Base-by-base conservation (phyloP, 805 yeast species). In the Starmerella kuoi region DNA sequence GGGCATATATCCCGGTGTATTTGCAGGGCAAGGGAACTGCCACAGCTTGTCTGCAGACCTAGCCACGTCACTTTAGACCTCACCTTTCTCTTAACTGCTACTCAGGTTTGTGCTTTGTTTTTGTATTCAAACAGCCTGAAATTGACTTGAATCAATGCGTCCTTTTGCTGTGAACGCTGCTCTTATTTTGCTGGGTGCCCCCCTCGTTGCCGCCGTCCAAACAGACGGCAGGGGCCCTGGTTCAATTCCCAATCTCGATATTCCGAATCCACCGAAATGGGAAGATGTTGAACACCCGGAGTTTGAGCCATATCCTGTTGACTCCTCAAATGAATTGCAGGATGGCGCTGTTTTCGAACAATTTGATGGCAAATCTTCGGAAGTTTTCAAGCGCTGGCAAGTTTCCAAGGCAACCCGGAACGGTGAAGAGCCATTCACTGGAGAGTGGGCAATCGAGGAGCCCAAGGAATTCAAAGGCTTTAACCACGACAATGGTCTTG, bases 361-460 rank as follows among this genome's bases (percentile, higher is more conserved):
- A 62, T 41, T 63, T 60, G 59, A 56, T 25, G 62, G 61, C 20
- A 59, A 65, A 51, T 60, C 57, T 14, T 55, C 57, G 17, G 50
- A 41, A 15, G 19, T 50, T 21, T 44, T 41, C 25, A 19, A 35
- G 27, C 57, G 66, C 41, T 79, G 87, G 87, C 65, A 63, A 45
- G 66, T 71, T n/a, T 37, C 47, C 17, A 30, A n/a, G 24, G 48
- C 45, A 6, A 25, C 14, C 22, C 45, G 42, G 32, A 37, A 40
- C 18, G 35, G 36, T 17, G 44, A 40, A 15, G 68, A 71, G 50
- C 56, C 76, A 2, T 84, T 80, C 56, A 68, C 59, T 25, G 95
- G 95, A 18, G 63, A 73, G 56, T 85, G 95, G 95, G 63, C 64
- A 6, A 66, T 86, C 32, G 85, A 78, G 57, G 82, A 76, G 57